Evolutionary conservation across 345 rosid genomes (phyloP), one percentile per base, ranked within the genome.

Genomic region (Eucalyptus albens): DNA sequence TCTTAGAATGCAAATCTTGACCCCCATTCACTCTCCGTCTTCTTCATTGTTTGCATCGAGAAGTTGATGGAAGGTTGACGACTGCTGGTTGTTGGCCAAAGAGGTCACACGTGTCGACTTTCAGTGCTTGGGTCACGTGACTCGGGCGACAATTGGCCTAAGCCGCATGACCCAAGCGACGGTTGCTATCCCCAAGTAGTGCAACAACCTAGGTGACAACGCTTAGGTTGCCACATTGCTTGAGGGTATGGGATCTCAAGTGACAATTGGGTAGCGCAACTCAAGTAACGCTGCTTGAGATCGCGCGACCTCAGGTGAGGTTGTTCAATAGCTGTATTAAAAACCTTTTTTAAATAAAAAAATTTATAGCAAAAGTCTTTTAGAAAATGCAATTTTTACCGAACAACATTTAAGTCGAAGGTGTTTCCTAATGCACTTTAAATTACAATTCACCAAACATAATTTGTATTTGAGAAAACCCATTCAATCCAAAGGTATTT

Each of bases 111-210:
- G 1, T 53, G 59, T 0, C 2, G 1, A 4, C 59, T 2, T 3
- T 53, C 1, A 1, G 0, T 21, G 1, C 59, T 8, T 53, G 2
- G 59, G 11, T 53, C 1, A 0, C 1, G 0, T 53, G 59, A 17
- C 22, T 2, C 22, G 1, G 0, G 55, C 9, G 4, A 17, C 1
- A 0, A 0, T 51, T 17, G 22, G 4, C 55, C 4, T 51, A 0
- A 51, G 22, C 1, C 9, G 22, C 22, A 7, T 51, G 22, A 17
- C 4, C 21, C 4, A 17, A 51, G 55, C 0, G 55, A 51, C 9
- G 1, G 1, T 51, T 51, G 55, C 9, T 51, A 51, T 51, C 55
- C 55, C 55, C 55, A 51, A 3, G 55, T 51, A 51, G 55, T 17
- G 9, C 22, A 17, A 51, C 22, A 3, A 51, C 22, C 22, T 7